phyloP scores from a whole-genome alignment of 176 grass and related monocot species.

The Ensete glaucum region DNA sequence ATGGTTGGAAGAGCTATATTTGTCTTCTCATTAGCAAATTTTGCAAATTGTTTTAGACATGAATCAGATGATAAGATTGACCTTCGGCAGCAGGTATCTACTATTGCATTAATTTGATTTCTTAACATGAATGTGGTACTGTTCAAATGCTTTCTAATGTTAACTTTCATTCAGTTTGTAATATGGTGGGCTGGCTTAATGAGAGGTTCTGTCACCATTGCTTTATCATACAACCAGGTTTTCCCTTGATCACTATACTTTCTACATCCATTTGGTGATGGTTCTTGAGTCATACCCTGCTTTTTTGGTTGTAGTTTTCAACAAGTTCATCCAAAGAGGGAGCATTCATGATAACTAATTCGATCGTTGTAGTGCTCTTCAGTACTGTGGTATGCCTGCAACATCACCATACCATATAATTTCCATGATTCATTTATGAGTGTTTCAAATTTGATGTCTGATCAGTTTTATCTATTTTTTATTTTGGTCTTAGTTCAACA shows the following conservation, averaged over 20 bases:
- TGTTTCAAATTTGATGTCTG: no score
- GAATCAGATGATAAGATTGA: background rate
- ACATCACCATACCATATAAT: background rate
- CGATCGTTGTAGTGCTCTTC: slow-evolving; percentile 19
- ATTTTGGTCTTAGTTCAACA: no score
- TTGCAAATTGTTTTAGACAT: slow-evolving; percentile 9
- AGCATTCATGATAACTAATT: slow-evolving; percentile 15
- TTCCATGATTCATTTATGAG: background rate
- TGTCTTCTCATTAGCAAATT: slow-evolving; percentile 17
- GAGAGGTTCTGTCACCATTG: slow-evolving; percentile 22
- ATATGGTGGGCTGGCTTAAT: slow-evolving; percentile 22
- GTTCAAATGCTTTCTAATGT: background rate
- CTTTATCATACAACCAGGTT: slow-evolving; percentile 24
- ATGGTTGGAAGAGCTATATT: slow-evolving; percentile 21
- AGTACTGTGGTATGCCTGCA: slow-evolving; percentile 14
- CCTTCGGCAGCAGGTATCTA: slow-evolving; percentile 4
- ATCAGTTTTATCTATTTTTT: no score
- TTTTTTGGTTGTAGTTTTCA: slow-evolving; percentile 3
- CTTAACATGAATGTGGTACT: background rate
- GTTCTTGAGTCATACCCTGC: background rate
- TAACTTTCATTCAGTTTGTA: slow-evolving; percentile 7
- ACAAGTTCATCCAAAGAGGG: background rate
- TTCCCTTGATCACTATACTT: background rate
- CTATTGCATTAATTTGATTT: background rate
- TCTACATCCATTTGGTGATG: background rate